Conservation (phyloP, 108 stramenopile genomes). For the Skeletonema grethae region DNA sequence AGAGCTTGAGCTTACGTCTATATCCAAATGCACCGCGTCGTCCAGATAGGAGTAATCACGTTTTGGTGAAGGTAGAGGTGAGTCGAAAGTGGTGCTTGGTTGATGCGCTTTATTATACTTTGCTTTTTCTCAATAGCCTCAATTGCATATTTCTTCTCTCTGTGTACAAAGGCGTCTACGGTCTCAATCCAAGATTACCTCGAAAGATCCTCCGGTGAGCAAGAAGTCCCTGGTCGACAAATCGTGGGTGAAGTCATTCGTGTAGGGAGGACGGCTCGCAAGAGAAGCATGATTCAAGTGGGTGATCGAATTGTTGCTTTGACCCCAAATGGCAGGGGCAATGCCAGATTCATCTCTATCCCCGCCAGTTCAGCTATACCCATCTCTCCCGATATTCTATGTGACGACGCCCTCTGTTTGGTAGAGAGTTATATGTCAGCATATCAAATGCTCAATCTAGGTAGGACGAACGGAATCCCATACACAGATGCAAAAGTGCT, state of each 20-base stretch:
- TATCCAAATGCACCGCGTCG: slow-evolving; percentile 29
- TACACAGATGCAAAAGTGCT: slow-evolving; percentile 63
- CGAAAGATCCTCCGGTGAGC: slow-evolving; percentile 42
- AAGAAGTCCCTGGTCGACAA: slow-evolving; percentile 61
- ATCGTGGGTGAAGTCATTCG: slow-evolving; percentile 52
- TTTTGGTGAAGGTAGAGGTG: slow-evolving; percentile 60
- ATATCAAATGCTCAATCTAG: slow-evolving; percentile 62
- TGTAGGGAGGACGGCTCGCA: slow-evolving; percentile 31
- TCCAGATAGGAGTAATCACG: slow-evolving; percentile 35
- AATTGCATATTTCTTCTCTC: background rate
- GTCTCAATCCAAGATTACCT: slow-evolving; percentile 62
- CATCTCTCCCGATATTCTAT: slow-evolving; percentile 48
- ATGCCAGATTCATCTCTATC: slow-evolving; percentile 63
- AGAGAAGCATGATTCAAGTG: slow-evolving; percentile 7
- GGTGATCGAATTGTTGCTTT: slow-evolving; percentile 73
- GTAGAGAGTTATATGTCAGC: slow-evolving; percentile 76
- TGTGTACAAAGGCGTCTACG: slow-evolving; percentile 58
- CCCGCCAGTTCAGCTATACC: slow-evolving; percentile 51
- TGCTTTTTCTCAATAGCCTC: background rate
- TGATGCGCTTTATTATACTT: background rate
- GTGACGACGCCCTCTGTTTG: slow-evolving; percentile 56
- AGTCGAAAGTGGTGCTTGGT: slow-evolving; percentile 8
- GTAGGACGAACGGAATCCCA: slow-evolving; percentile 23
- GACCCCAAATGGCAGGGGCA: slow-evolving; percentile 59
- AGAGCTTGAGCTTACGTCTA: slow-evolving; percentile 24